Evolutionary conservation across 2,329 filamentous ascomycete species (phyloP).

Genomic region (Calonectria montana): DNA sequence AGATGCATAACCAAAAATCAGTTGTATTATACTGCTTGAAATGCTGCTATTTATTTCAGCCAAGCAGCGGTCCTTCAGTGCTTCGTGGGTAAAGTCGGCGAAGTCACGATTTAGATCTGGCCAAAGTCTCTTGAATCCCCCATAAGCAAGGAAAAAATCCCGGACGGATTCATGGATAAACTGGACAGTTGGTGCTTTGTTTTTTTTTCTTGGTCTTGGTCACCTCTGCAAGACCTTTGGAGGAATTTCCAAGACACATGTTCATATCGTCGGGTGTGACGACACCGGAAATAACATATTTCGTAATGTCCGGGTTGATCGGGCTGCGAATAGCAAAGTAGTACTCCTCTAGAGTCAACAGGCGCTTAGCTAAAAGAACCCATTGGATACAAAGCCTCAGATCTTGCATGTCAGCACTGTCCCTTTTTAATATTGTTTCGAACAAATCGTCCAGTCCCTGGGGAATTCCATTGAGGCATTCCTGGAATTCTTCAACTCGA

Average conservation of each 20-base stretch:
- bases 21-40: background rate
- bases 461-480: constrained; percentile 50
- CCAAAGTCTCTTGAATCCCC: background rate
- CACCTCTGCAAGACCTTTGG: background rate
- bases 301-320: too few species aligned
- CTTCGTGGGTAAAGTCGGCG: background rate
- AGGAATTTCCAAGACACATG: background rate
- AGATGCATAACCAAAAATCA: background rate
- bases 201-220: background rate
- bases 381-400: constrained; percentile 61
- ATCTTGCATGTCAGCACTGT: constrained; percentile 53
- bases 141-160: background rate
- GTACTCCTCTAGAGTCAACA: constrained; percentile 56
- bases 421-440: constrained; percentile 60
- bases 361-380: constrained; percentile 61
- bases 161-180: background rate
- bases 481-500: constrained; percentile 30
- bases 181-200: background rate
- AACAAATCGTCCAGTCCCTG: constrained; percentile 60
- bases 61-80: background rate
- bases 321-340: constrained; percentile 45
- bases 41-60: background rate
- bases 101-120: background rate
- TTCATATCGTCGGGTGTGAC: background rate
- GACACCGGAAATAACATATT: background rate